These are phyloP conservation scores for Phytophthora fragariaefolia DNA, from an alignment of 352 stramenopile species.

Conservation along the genomic window DNA sequence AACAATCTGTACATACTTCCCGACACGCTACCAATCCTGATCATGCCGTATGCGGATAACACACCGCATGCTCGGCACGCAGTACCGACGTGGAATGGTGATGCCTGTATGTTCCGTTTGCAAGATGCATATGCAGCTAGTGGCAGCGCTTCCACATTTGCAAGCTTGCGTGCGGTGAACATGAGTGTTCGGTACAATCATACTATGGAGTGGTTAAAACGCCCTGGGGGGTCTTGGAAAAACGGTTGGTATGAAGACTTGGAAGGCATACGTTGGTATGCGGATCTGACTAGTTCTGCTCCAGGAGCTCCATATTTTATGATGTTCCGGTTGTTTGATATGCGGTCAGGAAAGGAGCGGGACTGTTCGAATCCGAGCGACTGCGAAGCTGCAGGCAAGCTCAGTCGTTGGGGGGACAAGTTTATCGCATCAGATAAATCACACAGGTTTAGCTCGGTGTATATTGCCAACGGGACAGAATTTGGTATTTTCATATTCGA, in stretches of 20 bases:
- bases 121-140: conserved; percentile 12
- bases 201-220: conserved; percentile 28
- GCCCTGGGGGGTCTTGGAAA: conserved; percentile 23
- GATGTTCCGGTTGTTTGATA: conserved; percentile 33
- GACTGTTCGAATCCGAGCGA: conserved; percentile 21
- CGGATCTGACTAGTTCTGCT: conserved; percentile 27
- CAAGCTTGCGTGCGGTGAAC: conserved; percentile 25
- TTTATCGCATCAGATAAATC: conserved; percentile 14
- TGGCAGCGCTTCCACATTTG: neutral
- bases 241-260: conserved; percentile 41
- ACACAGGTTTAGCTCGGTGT: conserved; percentile 6
- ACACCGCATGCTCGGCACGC: conserved; percentile 23
- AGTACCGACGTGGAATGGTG: conserved; percentile 41
- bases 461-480: conserved; percentile 13
- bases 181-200: conserved; percentile 8
- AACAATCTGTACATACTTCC: conserved; percentile 30
- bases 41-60: conserved; percentile 55
- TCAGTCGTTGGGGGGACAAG: conserved; percentile 12
- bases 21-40: conserved; percentile 44
- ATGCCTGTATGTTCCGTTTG: conserved; percentile 32
- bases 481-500: neutral
- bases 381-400: conserved; percentile 15
- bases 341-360: conserved; percentile 22
- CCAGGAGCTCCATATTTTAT: conserved; percentile 31
- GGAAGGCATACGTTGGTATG: conserved; percentile 33